Percentiles rank a stretch among this genome's conserved stretches.
Conservation (phyloP, 2,329 filamentous ascomycete species). For the Sclerotinia subarctica region DNA sequence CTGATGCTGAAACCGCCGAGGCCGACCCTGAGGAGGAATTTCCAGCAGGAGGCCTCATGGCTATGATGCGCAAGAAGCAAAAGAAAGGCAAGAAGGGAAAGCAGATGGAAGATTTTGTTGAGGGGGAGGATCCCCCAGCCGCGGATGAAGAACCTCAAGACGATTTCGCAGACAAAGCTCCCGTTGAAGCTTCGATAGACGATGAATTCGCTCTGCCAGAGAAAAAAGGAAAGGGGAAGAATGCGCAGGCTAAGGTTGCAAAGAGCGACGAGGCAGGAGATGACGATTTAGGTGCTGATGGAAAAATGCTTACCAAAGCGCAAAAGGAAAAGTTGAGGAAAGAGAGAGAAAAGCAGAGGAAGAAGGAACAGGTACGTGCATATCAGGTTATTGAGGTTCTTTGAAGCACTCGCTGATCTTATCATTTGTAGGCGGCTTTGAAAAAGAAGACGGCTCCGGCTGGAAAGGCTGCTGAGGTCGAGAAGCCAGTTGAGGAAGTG, state of each 20-base stretch:
- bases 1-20: constrained; percentile 47
- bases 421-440: constrained; percentile 55
- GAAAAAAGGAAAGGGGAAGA: constrained; percentile 70
- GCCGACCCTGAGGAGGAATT: constrained; percentile 50
- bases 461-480: constrained; percentile 55
- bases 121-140: constrained; percentile 59
- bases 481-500: constrained; percentile 50
- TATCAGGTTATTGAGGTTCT: not conserved
- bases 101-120: constrained; percentile 74
- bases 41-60: constrained; percentile 64
- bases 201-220: constrained; percentile 78
- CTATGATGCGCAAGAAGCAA: constrained; percentile 75
- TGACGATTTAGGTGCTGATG: constrained; percentile 53
- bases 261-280: constrained; percentile 45
- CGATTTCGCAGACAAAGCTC: constrained; percentile 63
- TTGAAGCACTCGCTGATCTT: constrained; percentile 20
- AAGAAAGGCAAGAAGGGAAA: constrained; percentile 61
- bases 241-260: constrained; percentile 46
- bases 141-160: constrained; percentile 38
- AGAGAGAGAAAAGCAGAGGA: constrained; percentile 95
- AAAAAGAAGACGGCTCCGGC: constrained; percentile 71
- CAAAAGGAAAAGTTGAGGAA: constrained; percentile 99
- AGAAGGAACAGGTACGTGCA: constrained; percentile 83
- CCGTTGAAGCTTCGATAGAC: constrained; percentile 76
- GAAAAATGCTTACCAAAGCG: constrained; percentile 86